These are phyloP conservation scores for Zizania latifolia DNA, from an alignment of 176 grass and related monocot species.

Conservation along the genomic window DNA sequence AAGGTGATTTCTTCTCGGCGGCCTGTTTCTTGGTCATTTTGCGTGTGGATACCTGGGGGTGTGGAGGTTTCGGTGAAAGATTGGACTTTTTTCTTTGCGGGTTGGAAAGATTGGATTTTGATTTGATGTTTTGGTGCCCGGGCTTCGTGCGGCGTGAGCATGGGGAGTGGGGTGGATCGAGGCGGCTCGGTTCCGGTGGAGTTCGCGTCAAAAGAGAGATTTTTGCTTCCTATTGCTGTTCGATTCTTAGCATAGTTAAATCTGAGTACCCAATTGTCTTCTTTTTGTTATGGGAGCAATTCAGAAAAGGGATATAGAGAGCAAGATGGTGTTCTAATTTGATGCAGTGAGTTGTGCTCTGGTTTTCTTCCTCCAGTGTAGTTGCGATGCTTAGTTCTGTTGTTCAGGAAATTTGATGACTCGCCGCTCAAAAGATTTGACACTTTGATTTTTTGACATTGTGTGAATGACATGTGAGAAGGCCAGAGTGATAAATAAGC, in stretches of 20 bases:
- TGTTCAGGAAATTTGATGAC: too few species aligned
- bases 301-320: neutral
- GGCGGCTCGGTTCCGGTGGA: neutral
- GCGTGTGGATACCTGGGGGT: too few species aligned
- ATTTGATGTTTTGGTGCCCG: too few species aligned
- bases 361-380: neutral
- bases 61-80: too few species aligned
- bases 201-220: neutral
- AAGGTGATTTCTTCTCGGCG: neutral
- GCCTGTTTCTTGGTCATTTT: neutral
- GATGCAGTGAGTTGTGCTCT: neutral
- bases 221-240: neutral
- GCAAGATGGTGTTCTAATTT: neutral
- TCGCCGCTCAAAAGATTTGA: too few species aligned
- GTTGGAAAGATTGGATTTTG: constrained; percentile 16
- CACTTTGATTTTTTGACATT: too few species aligned
- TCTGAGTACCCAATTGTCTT: neutral
- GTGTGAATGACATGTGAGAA: too few species aligned
- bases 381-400: neutral
- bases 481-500: too few species aligned
- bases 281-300: neutral
- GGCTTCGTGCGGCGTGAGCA: neutral
- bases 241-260: neutral
- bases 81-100: too few species aligned
- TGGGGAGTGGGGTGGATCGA: neutral